Evolutionary conservation across 1,284 basidiomycete genomes (phyloP).

Genomic region (Vanrija pseudolonga): DNA sequence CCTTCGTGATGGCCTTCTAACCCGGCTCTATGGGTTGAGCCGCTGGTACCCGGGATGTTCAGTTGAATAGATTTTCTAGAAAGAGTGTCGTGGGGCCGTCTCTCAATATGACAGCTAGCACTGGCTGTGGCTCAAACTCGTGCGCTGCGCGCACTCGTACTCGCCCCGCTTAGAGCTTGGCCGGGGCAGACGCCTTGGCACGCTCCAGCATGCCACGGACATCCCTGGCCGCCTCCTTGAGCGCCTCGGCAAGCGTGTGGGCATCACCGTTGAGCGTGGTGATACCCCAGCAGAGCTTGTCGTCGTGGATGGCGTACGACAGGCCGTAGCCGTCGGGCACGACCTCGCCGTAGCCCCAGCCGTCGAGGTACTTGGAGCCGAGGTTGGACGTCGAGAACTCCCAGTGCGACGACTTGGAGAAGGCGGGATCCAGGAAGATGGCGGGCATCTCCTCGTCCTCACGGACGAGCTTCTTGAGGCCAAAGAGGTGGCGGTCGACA

Average conservation of each 20-base stretch:
- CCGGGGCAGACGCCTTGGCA: conserved; percentile 34
- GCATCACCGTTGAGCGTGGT: conserved; percentile 71
- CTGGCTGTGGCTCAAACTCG: too few relatives aligned
- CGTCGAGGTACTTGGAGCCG: conserved; percentile 76
- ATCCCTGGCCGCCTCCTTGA: conserved; percentile 76
- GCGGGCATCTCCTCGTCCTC: conserved; percentile 72
- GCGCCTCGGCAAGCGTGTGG: conserved; percentile 61
- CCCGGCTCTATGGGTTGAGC: too few relatives aligned
- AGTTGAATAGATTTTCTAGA: too few relatives aligned
- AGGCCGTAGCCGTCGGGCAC: conserved; percentile 90
- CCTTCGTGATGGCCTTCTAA: too few relatives aligned
- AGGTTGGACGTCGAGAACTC: conserved; percentile 88
- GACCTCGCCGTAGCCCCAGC: conserved; percentile 97
- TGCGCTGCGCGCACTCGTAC: not conserved
- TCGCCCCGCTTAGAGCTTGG: conserved; percentile 25
- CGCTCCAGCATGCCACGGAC: conserved; percentile 69
- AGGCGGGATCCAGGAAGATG: conserved; percentile 76
- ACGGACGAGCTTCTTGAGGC: conserved; percentile 76
- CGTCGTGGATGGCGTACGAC: conserved; percentile 84
- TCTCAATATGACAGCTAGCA: too few relatives aligned
- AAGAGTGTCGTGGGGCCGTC: too few relatives aligned
- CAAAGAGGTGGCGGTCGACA: conserved; percentile 93
- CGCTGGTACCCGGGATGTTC: too few relatives aligned
- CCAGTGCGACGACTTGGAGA: conserved; percentile 74
- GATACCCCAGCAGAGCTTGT: conserved; percentile 87